phyloP scores from a whole-genome alignment of 2,329 filamentous ascomycete species.

The Paraphoma sp. region DNA sequence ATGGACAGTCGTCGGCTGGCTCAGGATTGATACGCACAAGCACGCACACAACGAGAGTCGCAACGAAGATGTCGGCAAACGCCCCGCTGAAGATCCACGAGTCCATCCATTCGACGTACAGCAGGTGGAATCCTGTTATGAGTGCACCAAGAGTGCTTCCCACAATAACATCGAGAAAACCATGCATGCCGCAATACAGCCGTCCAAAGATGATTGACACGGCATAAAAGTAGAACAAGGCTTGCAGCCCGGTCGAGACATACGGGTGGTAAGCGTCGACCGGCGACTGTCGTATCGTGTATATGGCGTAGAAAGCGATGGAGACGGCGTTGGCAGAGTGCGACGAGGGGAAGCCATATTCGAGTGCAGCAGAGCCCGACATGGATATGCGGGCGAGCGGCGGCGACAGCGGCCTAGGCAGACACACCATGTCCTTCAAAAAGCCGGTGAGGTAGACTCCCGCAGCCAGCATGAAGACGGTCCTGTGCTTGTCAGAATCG shows the following conservation, averaged over 20 bases:
- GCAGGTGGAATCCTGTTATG: conserved; percentile 63
- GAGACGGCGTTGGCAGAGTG: conserved; percentile 97
- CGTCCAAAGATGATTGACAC: conserved; percentile 88
- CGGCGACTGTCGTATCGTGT: conserved; percentile 71
- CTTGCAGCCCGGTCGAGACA: conserved; percentile 69
- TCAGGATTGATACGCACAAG: conserved; percentile 92
- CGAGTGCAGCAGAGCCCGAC: conserved; percentile 92
- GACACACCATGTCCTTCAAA: conserved; percentile 90
- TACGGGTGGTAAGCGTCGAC: conserved; percentile 66
- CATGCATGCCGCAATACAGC: conserved; percentile 98
- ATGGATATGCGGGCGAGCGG: conserved; percentile 94
- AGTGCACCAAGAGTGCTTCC: conserved; percentile 78
- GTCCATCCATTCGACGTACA: conserved; percentile 68
- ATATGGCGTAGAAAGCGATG: conserved; percentile 83
- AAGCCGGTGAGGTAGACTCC: conserved; percentile 79
- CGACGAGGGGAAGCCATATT: conserved; percentile 97
- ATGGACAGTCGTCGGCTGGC: conserved; percentile 94
- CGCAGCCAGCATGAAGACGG: conserved; percentile 68
- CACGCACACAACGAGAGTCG: conserved; percentile 71
- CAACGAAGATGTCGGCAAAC: conserved; percentile 68
- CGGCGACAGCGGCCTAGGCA: conserved; percentile 89
- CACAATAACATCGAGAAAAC: conserved; percentile 87
- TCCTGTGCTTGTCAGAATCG: conserved; percentile 31
- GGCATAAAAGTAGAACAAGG: conserved; percentile 81
- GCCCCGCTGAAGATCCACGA: conserved; percentile 64